Evolutionary conservation across 163 green algal genomes (phyloP), one percentile per base, ranked within the genome.

Genomic region (Smithsoniella earleae): DNA sequence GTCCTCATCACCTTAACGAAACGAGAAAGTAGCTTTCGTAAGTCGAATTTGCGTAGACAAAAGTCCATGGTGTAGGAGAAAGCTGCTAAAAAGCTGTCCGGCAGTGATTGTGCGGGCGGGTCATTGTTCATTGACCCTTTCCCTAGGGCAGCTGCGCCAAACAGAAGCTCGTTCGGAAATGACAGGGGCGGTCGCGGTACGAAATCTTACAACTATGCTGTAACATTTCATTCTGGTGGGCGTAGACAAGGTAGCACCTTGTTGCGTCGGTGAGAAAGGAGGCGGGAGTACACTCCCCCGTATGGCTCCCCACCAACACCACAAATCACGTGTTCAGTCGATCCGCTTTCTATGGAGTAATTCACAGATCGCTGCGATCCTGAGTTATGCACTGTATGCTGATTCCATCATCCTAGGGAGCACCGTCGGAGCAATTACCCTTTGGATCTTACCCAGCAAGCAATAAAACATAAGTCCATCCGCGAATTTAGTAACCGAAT

Each of bases 391-490:
- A 33, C 58, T 69, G 58, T 38, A 33, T 88, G 81, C 83, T 88
- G 83, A 88, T 88, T 88, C 83, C 83, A 88, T 88, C 82, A 79
- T 82, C 83, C 86, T 86, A 73, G 77, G 81, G 83, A 87, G 83
- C 80, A 77, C 79, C 83, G 83, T 88, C 78, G 83, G 79, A 80
- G 83, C 83, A 82, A 79, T 88, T 86, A 88, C 83, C 81, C 73
- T 75, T 76, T 86, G 77, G 83, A 82, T 88, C 65, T 75, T 88
- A 88, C 83, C 83, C 83, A 88, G 81, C 81, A 88, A 76, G 77
- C 76, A n/a, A n/a, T n/a, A n/a, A n/a, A n/a, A n/a, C n/a, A n/a
- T n/a, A n/a, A n/a, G n/a, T n/a, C n/a, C n/a, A n/a, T n/a, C n/a
- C n/a, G n/a, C n/a, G n/a, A n/a, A n/a, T n/a, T n/a, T n/a, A n/a